Conservation (phyloP, 129 eudicot genomes). For the Kitagawia praeruptora region DNA sequence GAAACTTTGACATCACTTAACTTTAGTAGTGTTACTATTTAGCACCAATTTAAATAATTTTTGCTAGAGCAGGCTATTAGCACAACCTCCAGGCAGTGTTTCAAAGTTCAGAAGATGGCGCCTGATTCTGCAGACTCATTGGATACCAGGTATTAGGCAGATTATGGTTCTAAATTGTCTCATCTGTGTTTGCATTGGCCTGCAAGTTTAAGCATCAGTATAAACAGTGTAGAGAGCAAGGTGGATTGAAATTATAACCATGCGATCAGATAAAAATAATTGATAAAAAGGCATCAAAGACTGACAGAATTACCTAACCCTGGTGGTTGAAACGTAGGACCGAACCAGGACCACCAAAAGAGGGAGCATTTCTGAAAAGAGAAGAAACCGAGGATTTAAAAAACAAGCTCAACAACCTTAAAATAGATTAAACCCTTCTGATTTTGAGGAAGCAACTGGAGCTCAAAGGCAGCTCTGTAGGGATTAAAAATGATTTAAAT, state of each 20-base stretch:
- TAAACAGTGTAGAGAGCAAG: not conserved
- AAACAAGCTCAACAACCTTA: not conserved
- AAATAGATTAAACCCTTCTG: not conserved
- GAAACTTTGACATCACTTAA: too few relatives aligned
- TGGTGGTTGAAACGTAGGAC: conserved; percentile 56
- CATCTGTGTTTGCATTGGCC: conserved; percentile 49
- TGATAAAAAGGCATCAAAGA: not conserved
- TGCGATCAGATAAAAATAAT: not conserved
- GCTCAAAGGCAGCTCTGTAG: not conserved
- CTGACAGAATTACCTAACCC: conserved; percentile 46
- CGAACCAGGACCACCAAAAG: conserved; percentile 67
- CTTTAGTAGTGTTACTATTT: too few relatives aligned
- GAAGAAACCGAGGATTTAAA: not conserved
- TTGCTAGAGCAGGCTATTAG: too few relatives aligned
- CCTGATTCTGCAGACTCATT: conserved; percentile 52
- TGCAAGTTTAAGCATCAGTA: conserved; percentile 17
- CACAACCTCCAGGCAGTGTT: not conserved
- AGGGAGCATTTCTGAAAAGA: conserved; percentile 59
- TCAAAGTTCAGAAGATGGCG: conserved; percentile 28
- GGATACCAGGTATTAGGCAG: conserved; percentile 64
- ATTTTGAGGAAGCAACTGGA: not conserved
- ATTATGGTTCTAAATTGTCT: conserved; percentile 33
- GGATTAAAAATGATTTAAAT: not conserved
- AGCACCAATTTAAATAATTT: too few relatives aligned
- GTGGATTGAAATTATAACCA: not conserved